A percentile compares a stretch with the other conserved stretches of the same genome.
Evolutionary conservation across 1,284 basidiomycete genomes (phyloP).

Genomic region (Caloboletus inedulis): DNA sequence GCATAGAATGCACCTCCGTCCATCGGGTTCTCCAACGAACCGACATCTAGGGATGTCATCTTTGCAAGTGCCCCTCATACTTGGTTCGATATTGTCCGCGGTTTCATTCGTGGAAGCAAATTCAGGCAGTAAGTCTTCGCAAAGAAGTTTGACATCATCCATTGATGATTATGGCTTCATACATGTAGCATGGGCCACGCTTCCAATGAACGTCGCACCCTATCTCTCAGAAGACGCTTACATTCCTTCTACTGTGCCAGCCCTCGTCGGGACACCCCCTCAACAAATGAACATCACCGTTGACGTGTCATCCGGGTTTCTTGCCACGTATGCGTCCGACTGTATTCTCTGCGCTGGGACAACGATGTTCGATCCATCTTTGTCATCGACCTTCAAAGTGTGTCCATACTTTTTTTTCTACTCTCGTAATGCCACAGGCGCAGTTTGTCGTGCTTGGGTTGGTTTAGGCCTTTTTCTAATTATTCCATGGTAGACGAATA

Average conservation of each 20-base stretch:
- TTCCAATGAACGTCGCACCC: constrained; percentile 25
- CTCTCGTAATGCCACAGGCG: not conserved
- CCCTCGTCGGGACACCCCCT: constrained; percentile 28
- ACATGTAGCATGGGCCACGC: constrained; percentile 23
- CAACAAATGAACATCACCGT: constrained; percentile 28
- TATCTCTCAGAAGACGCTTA: constrained; percentile 14
- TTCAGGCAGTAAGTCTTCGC: constrained; percentile 15
- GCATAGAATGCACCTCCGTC: not conserved
- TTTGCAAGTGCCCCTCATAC: not conserved
- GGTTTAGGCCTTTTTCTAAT: not conserved
- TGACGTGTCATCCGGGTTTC: constrained; percentile 6
- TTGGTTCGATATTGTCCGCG: constrained; percentile 5
- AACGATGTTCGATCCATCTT: constrained; percentile 19
- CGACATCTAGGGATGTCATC: not conserved
- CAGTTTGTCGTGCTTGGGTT: not conserved
- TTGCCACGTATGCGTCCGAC: constrained; percentile 22
- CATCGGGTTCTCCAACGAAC: not conserved
- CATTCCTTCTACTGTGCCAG: constrained; percentile 16
- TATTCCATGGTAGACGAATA: constrained; percentile 15
- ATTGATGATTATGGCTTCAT: not conserved
- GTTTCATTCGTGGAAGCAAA: constrained; percentile 12
- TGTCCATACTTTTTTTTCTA: not conserved
- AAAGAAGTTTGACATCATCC: not conserved
- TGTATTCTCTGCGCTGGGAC: constrained; percentile 30
- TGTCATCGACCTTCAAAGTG: constrained; percentile 30